Base-by-base conservation (phyloP, 768 basidiomycete species). In the Multifurca ochricompacta region DNA sequence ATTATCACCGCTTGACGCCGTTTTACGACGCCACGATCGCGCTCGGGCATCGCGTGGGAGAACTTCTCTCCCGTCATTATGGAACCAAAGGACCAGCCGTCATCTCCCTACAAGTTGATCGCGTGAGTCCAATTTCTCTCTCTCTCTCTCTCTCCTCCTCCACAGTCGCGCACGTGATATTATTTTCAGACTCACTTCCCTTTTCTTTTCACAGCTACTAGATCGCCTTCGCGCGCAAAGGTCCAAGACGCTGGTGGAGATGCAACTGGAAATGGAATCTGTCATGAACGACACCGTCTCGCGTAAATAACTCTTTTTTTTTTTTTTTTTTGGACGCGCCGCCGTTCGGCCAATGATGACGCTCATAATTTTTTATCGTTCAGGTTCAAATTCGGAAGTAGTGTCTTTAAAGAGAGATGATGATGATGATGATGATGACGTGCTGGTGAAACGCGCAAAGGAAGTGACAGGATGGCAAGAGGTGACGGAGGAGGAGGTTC, bases 21-120 rank as follows among this genome's bases (percentile, higher is more conserved):
- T 10, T 57, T 14, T 41, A 47, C 32, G 56, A 57, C 28, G 56
- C 56, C 6, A 53, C 43, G 6, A 44, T 53, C 25, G 50, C 27
- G 21, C 36, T 57, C 34, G 23, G 37, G 16, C 23, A 31, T 44
- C 56, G 49, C 31, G 37, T 34, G 21, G 30, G 56, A 18, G 43
- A 53, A 18, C 13, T 53, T 21, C 34, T 32, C 2, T 47, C 23
- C 2, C 44, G 30, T 2, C 19, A n/a, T 9, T 3, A 30, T 16
- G 9, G 36, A 40, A 11, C 30, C 28, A 3, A 36, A 18, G 11
- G 7, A n/a, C n/a, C n/a, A n/a, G n/a, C n/a, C n/a, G n/a, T n/a
- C n/a, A n/a, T 10, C n/a, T 27, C 37, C n/a, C n/a, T 6, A 5
- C 5, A 23, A 25, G 45, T 8, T 8, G 30, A 40, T 18, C 18